A percentile compares a stretch with the other conserved stretches of the same genome.
Evolutionary conservation across 1,139 yeast species (phyloP).

Genomic region (Scheffersomyces quercinus): DNA sequence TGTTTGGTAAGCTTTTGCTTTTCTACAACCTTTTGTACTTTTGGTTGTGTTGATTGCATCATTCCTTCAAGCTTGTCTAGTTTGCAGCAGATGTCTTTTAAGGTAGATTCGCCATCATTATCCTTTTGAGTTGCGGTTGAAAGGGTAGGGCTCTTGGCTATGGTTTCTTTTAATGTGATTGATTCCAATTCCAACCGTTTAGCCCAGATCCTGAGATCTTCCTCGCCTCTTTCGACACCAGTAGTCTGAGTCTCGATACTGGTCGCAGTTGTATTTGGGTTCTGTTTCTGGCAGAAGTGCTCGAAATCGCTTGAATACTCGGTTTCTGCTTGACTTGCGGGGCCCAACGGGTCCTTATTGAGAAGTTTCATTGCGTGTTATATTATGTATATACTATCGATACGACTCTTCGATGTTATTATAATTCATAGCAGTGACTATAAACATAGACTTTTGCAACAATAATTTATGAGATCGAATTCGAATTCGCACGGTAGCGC

Average conservation of each 20-base stretch:
- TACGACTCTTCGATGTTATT: background rate
- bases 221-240: slow-evolving; percentile 1
- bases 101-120: no score
- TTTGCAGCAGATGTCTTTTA: no score
- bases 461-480: slow-evolving; percentile 1
- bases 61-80: no score
- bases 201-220: slow-evolving; percentile 27
- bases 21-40: no score
- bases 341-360: background rate
- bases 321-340: slow-evolving; percentile 11
- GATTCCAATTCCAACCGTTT: slow-evolving; percentile 35
- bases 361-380: background rate
- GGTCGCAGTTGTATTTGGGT: slow-evolving; percentile 3
- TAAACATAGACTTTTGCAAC: slow-evolving; percentile 5
- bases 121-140: no score
- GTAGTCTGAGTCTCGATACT: slow-evolving; percentile 1
- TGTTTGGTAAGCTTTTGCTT: no score
- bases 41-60: no score
- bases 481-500: no score
- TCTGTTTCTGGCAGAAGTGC: slow-evolving; percentile 2
- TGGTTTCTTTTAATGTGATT: slow-evolving; percentile 22
- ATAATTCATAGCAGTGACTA: background rate
- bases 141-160: no score
- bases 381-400: background rate
- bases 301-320: slow-evolving; percentile 22